These are phyloP conservation scores for Puccinellia tenuiflora DNA, from an alignment of 176 grass and related monocot species.

Conservation along the genomic window DNA sequence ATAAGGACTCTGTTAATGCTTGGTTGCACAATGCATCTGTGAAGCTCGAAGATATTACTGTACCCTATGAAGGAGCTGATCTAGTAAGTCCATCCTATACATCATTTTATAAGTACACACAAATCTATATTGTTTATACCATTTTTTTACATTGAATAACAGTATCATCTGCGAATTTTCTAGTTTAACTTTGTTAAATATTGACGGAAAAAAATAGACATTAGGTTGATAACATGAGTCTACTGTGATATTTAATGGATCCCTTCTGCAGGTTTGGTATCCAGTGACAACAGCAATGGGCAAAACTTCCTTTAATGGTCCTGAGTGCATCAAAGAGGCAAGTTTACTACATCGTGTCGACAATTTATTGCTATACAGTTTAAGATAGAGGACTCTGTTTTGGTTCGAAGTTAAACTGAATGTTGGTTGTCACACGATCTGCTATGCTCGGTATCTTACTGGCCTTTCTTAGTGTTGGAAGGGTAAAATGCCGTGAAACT, in stretches of 20 bases:
- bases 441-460: neutral
- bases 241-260: conserved; percentile 5
- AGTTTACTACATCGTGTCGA: neutral
- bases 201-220: neutral
- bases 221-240: neutral
- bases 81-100: conserved; percentile 46
- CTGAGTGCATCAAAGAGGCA: conserved; percentile 90
- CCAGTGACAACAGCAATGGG: conserved; percentile 72
- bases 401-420: neutral
- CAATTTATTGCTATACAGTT: neutral
- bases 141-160: neutral
- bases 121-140: neutral
- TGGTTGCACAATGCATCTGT: conserved; percentile 57
- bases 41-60: conserved; percentile 72
- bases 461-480: neutral
- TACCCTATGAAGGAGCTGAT: conserved; percentile 77
- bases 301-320: conserved; percentile 77
- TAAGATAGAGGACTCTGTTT: neutral
- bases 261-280: conserved; percentile 58
- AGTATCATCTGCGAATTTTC: neutral
- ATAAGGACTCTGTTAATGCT: conserved; percentile 39
- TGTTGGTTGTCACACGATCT: neutral
- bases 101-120: neutral
- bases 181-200: neutral
- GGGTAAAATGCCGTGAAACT: neutral